Evolutionary conservation across 768 basidiomycete genomes (phyloP).

Genomic region (Boletales sp.): DNA sequence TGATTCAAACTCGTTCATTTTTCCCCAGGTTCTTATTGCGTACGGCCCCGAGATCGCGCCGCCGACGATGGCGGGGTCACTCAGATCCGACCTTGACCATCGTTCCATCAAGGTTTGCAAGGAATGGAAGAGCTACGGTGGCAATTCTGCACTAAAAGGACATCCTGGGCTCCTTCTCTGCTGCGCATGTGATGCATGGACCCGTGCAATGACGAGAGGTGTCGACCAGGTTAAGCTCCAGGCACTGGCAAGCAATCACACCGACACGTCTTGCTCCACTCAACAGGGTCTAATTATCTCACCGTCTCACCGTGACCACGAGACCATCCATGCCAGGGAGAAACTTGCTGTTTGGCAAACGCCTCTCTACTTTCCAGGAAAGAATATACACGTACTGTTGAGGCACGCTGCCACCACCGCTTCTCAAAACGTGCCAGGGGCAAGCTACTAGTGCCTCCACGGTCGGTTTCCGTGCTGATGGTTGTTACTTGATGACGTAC

Average conservation of each 20-base stretch:
- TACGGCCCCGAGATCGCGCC: conserved; percentile 1
- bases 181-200: conserved; percentile 21
- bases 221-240: not conserved
- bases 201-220: not conserved
- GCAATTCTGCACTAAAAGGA: not conserved
- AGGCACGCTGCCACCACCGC: not conserved
- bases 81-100: conserved; percentile 1
- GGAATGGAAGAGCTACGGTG: conserved; percentile 14
- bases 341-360: not conserved
- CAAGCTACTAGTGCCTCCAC: not conserved
- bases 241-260: not conserved
- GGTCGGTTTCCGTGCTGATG: not conserved
- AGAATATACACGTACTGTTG: not conserved
- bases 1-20: not conserved
- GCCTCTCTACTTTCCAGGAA: not conserved
- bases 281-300: not conserved
- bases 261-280: not conserved
- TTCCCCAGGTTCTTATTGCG: not conserved
- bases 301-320: conserved; percentile 4
- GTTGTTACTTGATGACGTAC: not conserved
- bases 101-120: conserved; percentile 10
- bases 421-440: not conserved
- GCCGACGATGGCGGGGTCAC: conserved; percentile 1
- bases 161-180: not conserved
- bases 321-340: not conserved